phyloP scores from a whole-genome alignment of 2,329 filamentous ascomycete genomes.

The Xylaria polymorpha region DNA sequence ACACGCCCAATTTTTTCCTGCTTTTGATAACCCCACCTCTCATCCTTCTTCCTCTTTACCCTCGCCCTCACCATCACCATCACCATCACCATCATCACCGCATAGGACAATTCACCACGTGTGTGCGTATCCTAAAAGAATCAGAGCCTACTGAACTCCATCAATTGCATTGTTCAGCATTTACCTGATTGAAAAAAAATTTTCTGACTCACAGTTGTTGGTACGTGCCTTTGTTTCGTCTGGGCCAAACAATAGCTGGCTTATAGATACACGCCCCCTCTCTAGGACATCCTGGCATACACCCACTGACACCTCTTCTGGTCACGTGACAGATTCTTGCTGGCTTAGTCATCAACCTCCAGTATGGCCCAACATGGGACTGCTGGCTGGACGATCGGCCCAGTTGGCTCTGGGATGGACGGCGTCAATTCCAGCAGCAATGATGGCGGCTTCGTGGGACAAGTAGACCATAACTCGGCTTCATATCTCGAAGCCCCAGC shows the following conservation, averaged over 20 bases:
- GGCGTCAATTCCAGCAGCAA: constrained; percentile 3
- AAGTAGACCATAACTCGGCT: constrained; percentile 28
- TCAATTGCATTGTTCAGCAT: not conserved
- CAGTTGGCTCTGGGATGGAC: constrained; percentile 26
- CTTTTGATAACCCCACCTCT: constrained; percentile 18
- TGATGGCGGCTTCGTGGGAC: constrained; percentile 23
- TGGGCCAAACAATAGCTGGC: constrained; percentile 8
- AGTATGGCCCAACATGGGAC: constrained; percentile 38
- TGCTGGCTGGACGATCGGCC: constrained; percentile 30
- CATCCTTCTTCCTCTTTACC: constrained; percentile 1
- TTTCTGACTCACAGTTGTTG: not conserved
- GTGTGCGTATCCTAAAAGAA: not conserved
- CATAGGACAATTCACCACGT: not conserved
- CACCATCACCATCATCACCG: not conserved
- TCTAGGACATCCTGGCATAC: constrained; percentile 19
- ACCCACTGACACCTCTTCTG: constrained; percentile 32
- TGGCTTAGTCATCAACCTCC: not conserved
- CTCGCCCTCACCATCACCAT: no score
- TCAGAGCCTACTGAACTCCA: not conserved
- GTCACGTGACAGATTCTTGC: constrained; percentile 35
- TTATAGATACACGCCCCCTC: constrained; percentile 32
- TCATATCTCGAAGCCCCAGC: constrained; percentile 27
- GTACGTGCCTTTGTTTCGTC: constrained; percentile 23
- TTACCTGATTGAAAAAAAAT: not conserved
- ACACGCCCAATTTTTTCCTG: constrained; percentile 28